phyloP scores from a whole-genome alignment of 2,329 filamentous ascomycete species.

The Tolypocladium paradoxum region DNA sequence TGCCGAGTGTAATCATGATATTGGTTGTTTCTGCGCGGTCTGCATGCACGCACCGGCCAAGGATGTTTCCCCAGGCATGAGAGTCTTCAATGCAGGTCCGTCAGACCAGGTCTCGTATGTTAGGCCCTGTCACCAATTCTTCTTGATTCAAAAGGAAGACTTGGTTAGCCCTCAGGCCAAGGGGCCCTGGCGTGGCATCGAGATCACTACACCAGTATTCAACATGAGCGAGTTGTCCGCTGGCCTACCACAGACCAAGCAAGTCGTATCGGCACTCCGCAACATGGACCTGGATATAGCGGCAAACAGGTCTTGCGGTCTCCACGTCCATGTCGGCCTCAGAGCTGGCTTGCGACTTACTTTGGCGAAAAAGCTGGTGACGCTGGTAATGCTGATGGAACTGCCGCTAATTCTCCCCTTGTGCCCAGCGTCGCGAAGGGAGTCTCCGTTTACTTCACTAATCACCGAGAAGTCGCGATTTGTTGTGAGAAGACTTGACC shows the following conservation, averaged over 20 bases:
- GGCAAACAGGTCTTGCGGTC: constrained; percentile 10
- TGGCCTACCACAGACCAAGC: constrained; percentile 5
- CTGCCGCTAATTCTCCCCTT: constrained; percentile 1
- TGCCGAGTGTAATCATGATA: neutral
- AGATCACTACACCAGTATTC: constrained; percentile 12
- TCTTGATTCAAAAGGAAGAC: constrained; percentile 7
- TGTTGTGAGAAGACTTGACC: neutral
- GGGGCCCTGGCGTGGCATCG: constrained; percentile 7
- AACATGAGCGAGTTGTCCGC: constrained; percentile 5
- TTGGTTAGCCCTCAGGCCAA: neutral
- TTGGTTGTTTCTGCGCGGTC: neutral
- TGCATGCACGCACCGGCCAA: neutral
- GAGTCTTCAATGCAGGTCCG: neutral
- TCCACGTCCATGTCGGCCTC: constrained; percentile 15
- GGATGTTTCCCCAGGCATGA: neutral
- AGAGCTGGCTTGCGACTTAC: constrained; percentile 10
- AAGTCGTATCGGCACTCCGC: constrained; percentile 4
- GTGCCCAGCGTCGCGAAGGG: neutral
- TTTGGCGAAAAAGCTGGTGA: constrained; percentile 12
- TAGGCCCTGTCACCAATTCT: constrained; percentile 2
- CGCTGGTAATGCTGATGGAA: constrained; percentile 11
- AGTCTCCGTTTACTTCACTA: neutral
- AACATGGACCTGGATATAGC: neutral
- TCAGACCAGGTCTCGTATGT: neutral
- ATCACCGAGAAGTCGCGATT: neutral